These are phyloP conservation scores for Suillus plorans DNA, from an alignment of 768 basidiomycete species.

Conservation along the genomic window DNA sequence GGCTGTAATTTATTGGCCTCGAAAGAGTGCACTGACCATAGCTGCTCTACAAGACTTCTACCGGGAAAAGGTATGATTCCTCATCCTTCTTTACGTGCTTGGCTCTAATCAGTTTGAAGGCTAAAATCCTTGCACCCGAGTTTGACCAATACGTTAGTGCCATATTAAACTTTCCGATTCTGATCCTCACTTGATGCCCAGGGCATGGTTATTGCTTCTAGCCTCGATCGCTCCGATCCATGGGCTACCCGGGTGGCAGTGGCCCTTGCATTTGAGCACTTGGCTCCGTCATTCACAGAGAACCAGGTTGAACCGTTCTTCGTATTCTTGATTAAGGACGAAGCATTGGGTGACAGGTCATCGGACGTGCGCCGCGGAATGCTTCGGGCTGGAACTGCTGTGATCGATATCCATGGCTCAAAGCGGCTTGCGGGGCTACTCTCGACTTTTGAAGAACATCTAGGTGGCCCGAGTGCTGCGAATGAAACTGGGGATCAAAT, in stretches of 20 bases:
- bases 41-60: constrained; percentile 67
- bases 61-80: constrained; percentile 66
- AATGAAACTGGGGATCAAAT: constrained; percentile 83
- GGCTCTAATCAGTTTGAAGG: constrained; percentile 39
- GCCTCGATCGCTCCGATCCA: constrained; percentile 84
- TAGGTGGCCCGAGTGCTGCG: constrained; percentile 51
- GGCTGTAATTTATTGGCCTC: constrained; percentile 72
- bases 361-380: constrained; percentile 82
- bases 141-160: constrained; percentile 85
- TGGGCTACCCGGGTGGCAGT: constrained; percentile 82
- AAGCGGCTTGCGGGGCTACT: constrained; percentile 72
- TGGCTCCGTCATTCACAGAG: constrained; percentile 66
- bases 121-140: constrained; percentile 85
- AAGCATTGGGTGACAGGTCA: constrained; percentile 84
- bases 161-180: not conserved
- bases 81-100: not conserved
- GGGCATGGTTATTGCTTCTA: constrained; percentile 93
- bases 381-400: constrained; percentile 77
- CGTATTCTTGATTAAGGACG: constrained; percentile 79
- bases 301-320: constrained; percentile 72
- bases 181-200: constrained; percentile 28
- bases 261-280: constrained; percentile 60
- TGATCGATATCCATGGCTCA: constrained; percentile 84
- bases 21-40: constrained; percentile 48
- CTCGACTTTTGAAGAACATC: constrained; percentile 75